Conservation (phyloP, 1,284 basidiomycete species). For the Tremellales sp. region DNA sequence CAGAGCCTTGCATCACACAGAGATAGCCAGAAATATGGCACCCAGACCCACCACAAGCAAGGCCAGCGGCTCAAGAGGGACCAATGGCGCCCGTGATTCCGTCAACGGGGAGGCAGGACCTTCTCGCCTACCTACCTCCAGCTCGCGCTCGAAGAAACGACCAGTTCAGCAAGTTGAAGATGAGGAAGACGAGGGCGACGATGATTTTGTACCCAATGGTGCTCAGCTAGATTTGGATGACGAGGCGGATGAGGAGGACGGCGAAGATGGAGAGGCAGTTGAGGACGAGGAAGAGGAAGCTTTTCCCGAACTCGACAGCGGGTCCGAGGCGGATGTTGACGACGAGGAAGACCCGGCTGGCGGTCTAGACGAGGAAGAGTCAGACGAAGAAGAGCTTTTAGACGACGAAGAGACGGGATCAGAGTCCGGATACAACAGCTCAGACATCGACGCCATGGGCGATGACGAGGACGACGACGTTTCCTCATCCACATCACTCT, state of each 20-base stretch:
- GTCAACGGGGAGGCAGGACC: too few species aligned
- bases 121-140: not conserved
- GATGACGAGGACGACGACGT: conserved; percentile 7
- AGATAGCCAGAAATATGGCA: too few species aligned
- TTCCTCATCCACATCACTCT: conserved; percentile 13
- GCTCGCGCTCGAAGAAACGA: not conserved
- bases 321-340: conserved; percentile 44
- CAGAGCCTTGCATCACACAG: too few species aligned
- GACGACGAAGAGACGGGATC: conserved; percentile 44
- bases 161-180: conserved; percentile 4
- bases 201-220: conserved; percentile 26
- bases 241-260: conserved; percentile 40
- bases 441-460: conserved; percentile 47
- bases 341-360: conserved; percentile 32
- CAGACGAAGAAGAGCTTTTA: conserved; percentile 49
- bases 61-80: too few species aligned
- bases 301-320: conserved; percentile 52
- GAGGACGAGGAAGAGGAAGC: conserved; percentile 39
- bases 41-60: too few species aligned
- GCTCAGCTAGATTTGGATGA: conserved; percentile 39
- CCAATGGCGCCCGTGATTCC: too few species aligned
- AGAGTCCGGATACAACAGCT: conserved; percentile 48
- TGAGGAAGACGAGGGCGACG: conserved; percentile 27
- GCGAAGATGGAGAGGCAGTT: conserved; percentile 31
- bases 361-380: conserved; percentile 56